These are phyloP conservation scores for Skeletonema grethae DNA, from an alignment of 108 stramenopile genomes.

Conservation along the genomic window DNA sequence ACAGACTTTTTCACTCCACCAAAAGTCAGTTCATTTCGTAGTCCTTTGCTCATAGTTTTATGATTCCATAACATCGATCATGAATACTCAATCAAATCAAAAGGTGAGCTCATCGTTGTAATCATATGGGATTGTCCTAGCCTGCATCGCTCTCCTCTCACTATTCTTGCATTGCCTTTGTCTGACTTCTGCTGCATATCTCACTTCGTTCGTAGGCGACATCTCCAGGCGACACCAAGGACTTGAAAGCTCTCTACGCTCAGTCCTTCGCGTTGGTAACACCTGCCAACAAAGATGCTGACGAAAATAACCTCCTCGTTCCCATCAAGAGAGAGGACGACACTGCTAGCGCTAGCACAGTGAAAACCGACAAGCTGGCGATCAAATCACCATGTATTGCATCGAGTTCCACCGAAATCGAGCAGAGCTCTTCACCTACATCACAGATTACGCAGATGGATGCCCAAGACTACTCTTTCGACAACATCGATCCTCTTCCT, in stretches of 20 bases:
- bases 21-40: no score
- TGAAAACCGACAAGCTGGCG: not conserved
- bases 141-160: not conserved
- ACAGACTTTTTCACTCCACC: no score
- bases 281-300: not conserved
- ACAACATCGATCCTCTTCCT: constrained; percentile 38
- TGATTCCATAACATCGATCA: not conserved
- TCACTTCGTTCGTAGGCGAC: not conserved
- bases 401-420: not conserved
- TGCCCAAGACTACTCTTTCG: not conserved
- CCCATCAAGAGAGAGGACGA: not conserved
- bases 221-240: not conserved
- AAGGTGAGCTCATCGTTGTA: not conserved
- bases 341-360: not conserved
- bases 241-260: constrained; percentile 3
- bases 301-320: not conserved
- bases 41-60: no score
- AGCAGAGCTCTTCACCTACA: not conserved
- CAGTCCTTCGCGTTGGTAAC: constrained; percentile 1
- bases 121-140: constrained; percentile 5
- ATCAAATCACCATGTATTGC: not conserved
- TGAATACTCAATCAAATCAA: constrained; percentile 2
- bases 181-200: not conserved
- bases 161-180: not conserved
- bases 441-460: not conserved